Conservation (phyloP, 2,329 filamentous ascomycete genomes). For the Ophiocordyceps polyrhachis-furcata region DNA sequence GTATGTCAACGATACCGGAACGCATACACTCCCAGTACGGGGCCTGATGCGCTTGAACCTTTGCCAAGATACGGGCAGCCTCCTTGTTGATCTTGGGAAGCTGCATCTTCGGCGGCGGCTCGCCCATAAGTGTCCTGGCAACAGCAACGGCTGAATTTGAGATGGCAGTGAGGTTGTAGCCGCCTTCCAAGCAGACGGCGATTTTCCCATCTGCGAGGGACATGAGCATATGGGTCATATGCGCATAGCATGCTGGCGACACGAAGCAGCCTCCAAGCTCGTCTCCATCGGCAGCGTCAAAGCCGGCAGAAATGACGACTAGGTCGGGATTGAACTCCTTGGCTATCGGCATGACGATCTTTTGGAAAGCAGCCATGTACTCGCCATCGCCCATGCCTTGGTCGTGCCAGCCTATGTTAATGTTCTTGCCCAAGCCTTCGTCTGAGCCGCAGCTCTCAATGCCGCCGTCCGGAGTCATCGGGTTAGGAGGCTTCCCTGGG, state of each 20-base stretch:
- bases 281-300: conserved; percentile 88
- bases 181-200: conserved; percentile 83
- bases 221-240: conserved; percentile 99
- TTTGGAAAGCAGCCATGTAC: conserved; percentile 91
- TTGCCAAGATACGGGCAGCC: conserved; percentile 35
- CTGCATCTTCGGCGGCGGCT: conserved; percentile 52
- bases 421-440: conserved; percentile 37
- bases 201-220: conserved; percentile 77
- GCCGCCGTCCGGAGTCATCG: conserved; percentile 39
- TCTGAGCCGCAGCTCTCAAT: conserved; percentile 39
- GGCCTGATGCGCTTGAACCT: conserved; percentile 41
- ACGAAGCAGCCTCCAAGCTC: conserved; percentile 87
- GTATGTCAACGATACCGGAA: conserved; percentile 39
- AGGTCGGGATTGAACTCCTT: conserved; percentile 86
- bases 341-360: conserved; percentile 90
- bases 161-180: conserved; percentile 86
- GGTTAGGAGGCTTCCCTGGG: conserved; percentile 44
- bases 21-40: conserved; percentile 81
- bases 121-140: conserved; percentile 83
- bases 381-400: conserved; percentile 88
- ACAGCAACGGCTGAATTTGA: conserved; percentile 85
- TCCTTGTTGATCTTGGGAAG: conserved; percentile 38
- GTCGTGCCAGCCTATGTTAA: conserved; percentile 49
- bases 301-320: conserved; percentile 88
- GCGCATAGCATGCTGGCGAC: conserved; percentile 76